Percentiles rank a stretch among this genome's conserved stretches.
These are phyloP conservation scores for Fusarium denticulatum DNA, from an alignment of 2,329 filamentous ascomycete genomes.

Conservation along the genomic window DNA sequence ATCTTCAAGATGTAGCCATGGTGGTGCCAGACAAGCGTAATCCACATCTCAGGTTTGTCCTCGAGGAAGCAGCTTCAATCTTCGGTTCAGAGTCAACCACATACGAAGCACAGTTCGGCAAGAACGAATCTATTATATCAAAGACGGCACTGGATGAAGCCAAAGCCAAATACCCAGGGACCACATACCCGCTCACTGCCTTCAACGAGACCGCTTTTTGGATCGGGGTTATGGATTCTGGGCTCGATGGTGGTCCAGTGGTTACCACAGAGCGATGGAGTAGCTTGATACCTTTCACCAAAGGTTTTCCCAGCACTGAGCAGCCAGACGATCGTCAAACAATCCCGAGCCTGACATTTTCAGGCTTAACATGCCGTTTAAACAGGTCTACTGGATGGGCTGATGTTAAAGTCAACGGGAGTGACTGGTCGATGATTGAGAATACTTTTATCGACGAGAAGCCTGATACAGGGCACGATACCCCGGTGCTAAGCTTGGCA, in stretches of 20 bases:
- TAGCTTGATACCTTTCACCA: neutral
- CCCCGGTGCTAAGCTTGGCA: neutral
- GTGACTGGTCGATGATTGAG: neutral
- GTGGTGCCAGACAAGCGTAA: neutral
- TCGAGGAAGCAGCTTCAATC: neutral
- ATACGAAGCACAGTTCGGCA: constrained; percentile 3
- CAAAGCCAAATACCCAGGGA: neutral
- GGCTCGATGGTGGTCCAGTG: neutral
- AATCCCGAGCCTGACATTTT: constrained; percentile 1
- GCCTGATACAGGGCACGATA: neutral
- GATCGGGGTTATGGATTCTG: constrained; percentile 6
- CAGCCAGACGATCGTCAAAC: neutral
- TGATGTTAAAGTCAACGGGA: constrained; percentile 6
- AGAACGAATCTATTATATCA: neutral
- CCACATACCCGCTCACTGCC: constrained; percentile 9
- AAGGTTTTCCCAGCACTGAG: neutral
- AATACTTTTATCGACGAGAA: neutral
- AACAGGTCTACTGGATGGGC: constrained; percentile 12
- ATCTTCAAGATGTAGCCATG: neutral
- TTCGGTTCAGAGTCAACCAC: neutral
- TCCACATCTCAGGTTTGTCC: neutral
- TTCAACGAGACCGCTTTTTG: neutral
- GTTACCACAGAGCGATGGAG: neutral
- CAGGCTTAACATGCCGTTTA: constrained; percentile 13
- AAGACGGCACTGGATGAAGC: neutral